phyloP scores from a whole-genome alignment of 805 yeast genomes.

The Ogataea siamensis region DNA sequence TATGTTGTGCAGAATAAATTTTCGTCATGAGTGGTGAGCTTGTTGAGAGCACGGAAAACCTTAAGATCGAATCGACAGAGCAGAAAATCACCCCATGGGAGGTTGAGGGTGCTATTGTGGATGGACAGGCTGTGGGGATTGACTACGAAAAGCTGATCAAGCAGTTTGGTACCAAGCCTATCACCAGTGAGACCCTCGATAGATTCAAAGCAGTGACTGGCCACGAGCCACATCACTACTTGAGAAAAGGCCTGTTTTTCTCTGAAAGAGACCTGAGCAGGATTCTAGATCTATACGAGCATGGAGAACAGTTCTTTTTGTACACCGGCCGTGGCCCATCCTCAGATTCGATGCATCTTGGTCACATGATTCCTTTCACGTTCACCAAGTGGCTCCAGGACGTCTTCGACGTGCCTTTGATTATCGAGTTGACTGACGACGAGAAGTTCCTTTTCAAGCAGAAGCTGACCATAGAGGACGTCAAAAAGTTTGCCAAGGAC shows the following conservation, averaged over 20 bases:
- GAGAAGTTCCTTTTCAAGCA: slow-evolving; percentile 95
- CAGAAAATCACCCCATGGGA: slow-evolving; percentile 95
- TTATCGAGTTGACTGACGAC: slow-evolving; percentile 93
- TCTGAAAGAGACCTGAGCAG: slow-evolving; percentile 79
- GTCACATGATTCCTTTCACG: slow-evolving; percentile 92
- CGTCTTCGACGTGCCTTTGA: slow-evolving; percentile 93
- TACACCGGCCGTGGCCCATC: slow-evolving; percentile 99
- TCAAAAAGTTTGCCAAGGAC: slow-evolving; percentile 71
- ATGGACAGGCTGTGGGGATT: slow-evolving; percentile 86
- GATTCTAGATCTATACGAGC: slow-evolving; percentile 87
- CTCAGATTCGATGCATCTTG: slow-evolving; percentile 90
- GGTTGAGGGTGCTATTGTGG: slow-evolving; percentile 97
- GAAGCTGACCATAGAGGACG: slow-evolving; percentile 84
- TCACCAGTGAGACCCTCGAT: slow-evolving; percentile 65
- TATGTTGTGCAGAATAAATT: background rate
- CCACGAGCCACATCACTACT: slow-evolving; percentile 82
- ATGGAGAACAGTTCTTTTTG: slow-evolving; percentile 90
- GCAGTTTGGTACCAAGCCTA: slow-evolving; percentile 81
- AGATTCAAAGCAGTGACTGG: slow-evolving; percentile 86
- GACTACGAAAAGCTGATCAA: slow-evolving; percentile 86
- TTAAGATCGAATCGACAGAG: slow-evolving; percentile 27
- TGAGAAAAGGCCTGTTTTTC: slow-evolving; percentile 89
- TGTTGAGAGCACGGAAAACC: slow-evolving; percentile 9
- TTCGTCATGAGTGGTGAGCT: slow-evolving; percentile 7
- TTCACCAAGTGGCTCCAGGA: slow-evolving; percentile 98